Percentiles rank a stretch among this genome's conserved stretches.
These are phyloP conservation scores for Hypoxylon sp. DNA, from an alignment of 2,329 filamentous ascomycete genomes.

Conservation along the genomic window DNA sequence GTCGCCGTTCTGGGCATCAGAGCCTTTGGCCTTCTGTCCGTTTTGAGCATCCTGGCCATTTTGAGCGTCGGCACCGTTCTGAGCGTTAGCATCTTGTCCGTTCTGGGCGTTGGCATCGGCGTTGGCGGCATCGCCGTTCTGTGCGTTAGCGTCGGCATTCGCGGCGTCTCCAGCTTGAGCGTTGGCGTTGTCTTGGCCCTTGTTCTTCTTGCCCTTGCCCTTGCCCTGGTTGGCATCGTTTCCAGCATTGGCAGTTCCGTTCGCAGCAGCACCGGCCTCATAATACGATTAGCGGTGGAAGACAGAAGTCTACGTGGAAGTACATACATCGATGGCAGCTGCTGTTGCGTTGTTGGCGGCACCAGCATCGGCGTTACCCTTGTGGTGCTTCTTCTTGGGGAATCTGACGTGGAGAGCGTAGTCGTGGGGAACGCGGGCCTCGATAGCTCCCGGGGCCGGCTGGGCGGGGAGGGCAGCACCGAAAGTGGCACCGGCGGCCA, in stretches of 20 bases:
- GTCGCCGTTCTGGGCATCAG: neutral
- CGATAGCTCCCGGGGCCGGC: conserved; percentile 11
- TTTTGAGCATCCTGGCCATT: conserved; percentile 20
- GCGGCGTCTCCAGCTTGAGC: conserved; percentile 3
- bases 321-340: conserved; percentile 18
- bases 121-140: neutral
- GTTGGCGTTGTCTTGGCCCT: conserved; percentile 12
- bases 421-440: conserved; percentile 34
- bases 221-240: conserved; percentile 29
- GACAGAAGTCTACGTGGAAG: neutral
- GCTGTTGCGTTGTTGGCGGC: conserved; percentile 31
- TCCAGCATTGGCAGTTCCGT: conserved; percentile 33
- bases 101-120: conserved; percentile 10
- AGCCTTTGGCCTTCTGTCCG: neutral
- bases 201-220: conserved; percentile 17
- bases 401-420: conserved; percentile 43
- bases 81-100: neutral
- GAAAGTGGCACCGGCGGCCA: conserved; percentile 56
- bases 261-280: conserved; percentile 35
- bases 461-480: conserved; percentile 53
- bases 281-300: conserved; percentile 11
- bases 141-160: conserved; percentile 1
- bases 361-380: neutral
- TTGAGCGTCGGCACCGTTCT: neutral
- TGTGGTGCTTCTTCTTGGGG: conserved; percentile 37